Percentiles rank a stretch among this genome's conserved stretches.
Conservation (phyloP, 257 asterid genomes). For the Cordia subcordata region DNA sequence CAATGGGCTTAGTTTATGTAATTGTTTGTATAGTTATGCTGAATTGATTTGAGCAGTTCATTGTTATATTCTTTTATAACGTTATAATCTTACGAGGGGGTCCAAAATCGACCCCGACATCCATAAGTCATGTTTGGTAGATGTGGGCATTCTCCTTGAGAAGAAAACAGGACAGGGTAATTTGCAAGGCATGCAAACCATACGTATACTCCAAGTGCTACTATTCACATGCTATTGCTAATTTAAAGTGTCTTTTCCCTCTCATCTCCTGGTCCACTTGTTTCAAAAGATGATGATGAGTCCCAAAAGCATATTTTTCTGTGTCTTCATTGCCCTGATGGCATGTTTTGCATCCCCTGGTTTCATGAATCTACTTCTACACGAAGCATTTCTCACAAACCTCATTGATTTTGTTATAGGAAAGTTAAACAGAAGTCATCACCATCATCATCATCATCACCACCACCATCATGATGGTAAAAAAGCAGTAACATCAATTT, state of each 20-base stretch:
- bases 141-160: conserved; percentile 2
- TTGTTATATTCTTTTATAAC: too few relatives aligned
- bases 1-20: too few relatives aligned
- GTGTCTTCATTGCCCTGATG: conserved; percentile 44
- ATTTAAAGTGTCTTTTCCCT: conserved; percentile 7
- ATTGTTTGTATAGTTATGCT: too few relatives aligned
- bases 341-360: conserved; percentile 48
- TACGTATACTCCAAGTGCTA: conserved; percentile 49
- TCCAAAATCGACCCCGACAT: too few relatives aligned
- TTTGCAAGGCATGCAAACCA: conserved; percentile 66
- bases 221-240: conserved; percentile 10
- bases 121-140: too few relatives aligned
- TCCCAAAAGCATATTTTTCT: conserved; percentile 30
- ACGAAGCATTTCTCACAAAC: conserved; percentile 4
- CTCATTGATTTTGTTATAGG: neutral
- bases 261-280: neutral
- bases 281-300: conserved; percentile 41
- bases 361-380: conserved; percentile 11
- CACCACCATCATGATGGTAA: conserved; percentile 22
- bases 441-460: conserved; percentile 14
- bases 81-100: too few relatives aligned
- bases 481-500: conserved; percentile 23
- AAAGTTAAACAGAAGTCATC: neutral
- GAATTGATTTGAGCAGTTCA: too few relatives aligned
- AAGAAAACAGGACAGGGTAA: conserved; percentile 39